Base-by-base conservation (phyloP, 1,139 yeast species). In the Taphrina confusa region DNA sequence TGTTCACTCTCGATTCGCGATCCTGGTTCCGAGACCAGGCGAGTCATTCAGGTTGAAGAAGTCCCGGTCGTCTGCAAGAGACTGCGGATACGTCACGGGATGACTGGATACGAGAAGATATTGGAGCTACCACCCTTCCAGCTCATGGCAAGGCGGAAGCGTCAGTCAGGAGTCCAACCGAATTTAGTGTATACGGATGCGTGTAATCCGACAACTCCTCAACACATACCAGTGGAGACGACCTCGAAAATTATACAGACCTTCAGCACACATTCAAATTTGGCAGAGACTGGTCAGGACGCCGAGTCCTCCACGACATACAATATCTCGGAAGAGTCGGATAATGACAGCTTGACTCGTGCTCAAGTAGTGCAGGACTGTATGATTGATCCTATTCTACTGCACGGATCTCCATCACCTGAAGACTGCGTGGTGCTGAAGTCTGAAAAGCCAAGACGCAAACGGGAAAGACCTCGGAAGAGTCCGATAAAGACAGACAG, bases 21-120 rank as follows among this genome's bases (percentile, higher is more conserved):
- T 2, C 39, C 39, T 34, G 39, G 39, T n/a, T 34, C 39, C 2
- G 39, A 34, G n/a, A 16, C n/a, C 8, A 2, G 39, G 16, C 39
- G 39, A n/a, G 39, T 34, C 2, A 34, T 34, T 34, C 39, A 34
- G 39, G 39, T 34, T 9, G 39, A 34, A 34, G 39, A 34, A n/a
- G 16, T 34, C n/a, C 39, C 39, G 39, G 39, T 34, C 39, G 16
- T 34, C 16, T 34, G 39, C 16, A 11, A n/a, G 16, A 16, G 39
- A 34, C 39, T 34, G 4, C 11, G 39, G 39, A 34, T 34, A 34
- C 39, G 39, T n/a, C 39, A 34, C 16, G 11, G 2, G n/a, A 20
- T 20, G n/a, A 20, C 39, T 2, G 39, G 39, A 3, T 34, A 34
- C 14, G 39, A 34, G 16, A 34, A 20, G 39, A 34, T n/a, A 4